Evolutionary conservation across 148 eudicot genomes (phyloP).

Genomic region (Rhododendron ferrugineum): DNA sequence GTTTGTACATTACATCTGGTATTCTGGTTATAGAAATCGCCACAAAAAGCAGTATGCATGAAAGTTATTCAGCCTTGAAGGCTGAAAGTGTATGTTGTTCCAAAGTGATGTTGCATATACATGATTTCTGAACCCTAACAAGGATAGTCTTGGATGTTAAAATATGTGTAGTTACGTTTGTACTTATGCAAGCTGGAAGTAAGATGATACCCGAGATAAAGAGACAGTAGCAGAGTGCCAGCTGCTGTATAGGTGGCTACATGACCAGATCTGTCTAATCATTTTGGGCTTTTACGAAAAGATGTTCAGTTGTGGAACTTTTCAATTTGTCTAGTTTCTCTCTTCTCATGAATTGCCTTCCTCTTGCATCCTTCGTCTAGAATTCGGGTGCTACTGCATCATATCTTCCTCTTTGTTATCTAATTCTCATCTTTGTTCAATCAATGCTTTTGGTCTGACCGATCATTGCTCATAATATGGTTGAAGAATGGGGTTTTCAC

Average conservation of each 20-base stretch:
- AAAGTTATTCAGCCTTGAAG: background rate
- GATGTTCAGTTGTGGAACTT: background rate
- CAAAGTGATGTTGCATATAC: background rate
- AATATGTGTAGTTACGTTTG: background rate
- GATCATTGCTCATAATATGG: background rate
- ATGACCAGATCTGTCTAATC: background rate
- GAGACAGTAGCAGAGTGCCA: background rate
- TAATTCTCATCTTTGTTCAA: background rate
- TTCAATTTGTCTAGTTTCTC: background rate
- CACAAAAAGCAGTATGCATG: background rate
- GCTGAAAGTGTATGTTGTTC: background rate
- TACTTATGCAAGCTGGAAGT: slow-evolving; percentile 1
- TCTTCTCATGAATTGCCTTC: background rate
- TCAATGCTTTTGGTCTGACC: background rate
- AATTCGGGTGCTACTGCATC: background rate
- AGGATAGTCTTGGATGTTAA: background rate
- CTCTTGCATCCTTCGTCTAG: background rate
- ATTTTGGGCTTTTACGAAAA: background rate
- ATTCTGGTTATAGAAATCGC: background rate
- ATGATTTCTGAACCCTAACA: background rate
- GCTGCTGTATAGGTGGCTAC: background rate
- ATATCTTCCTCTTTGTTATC: background rate
- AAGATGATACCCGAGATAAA: background rate
- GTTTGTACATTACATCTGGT: background rate
- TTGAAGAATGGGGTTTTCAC: background rate